Conservation (phyloP, 768 basidiomycete species). For the Psilocybe cubensis region DNA sequence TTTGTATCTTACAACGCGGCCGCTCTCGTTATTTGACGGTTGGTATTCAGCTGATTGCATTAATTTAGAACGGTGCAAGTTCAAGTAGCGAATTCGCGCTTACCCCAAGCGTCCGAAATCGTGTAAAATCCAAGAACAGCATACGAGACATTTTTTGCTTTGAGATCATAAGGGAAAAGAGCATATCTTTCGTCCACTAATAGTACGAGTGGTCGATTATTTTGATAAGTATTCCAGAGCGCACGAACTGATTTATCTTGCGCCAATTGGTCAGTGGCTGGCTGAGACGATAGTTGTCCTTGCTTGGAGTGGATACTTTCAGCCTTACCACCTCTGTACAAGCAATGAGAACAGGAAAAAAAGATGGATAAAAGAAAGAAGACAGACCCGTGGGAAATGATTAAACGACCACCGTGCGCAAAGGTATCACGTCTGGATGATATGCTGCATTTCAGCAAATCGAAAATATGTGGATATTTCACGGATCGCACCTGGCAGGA, state of each 20-base stretch:
- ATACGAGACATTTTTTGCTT: slow-evolving; percentile 45
- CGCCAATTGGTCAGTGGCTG: slow-evolving; percentile 68
- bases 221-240: slow-evolving; percentile 58
- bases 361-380: neutral
- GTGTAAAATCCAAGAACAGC: slow-evolving; percentile 73
- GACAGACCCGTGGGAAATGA: slow-evolving; percentile 85
- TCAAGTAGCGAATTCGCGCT: slow-evolving; percentile 22
- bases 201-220: slow-evolving; percentile 65
- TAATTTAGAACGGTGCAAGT: neutral
- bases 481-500: slow-evolving; percentile 59
- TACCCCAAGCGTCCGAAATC: slow-evolving; percentile 74
- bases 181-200: slow-evolving; percentile 77
- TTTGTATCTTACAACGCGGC: slow-evolving; percentile 74
- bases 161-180: slow-evolving; percentile 73
- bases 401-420: slow-evolving; percentile 63
- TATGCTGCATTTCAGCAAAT: neutral
- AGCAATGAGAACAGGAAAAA: neutral
- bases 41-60: slow-evolving; percentile 63
- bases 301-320: slow-evolving; percentile 52
- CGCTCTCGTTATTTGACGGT: slow-evolving; percentile 44
- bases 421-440: slow-evolving; percentile 68
- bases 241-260: slow-evolving; percentile 74
- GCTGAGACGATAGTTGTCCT: slow-evolving; percentile 41
- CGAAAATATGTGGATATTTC: neutral
- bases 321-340: slow-evolving; percentile 70